Evolutionary conservation across 2,329 filamentous ascomycete species (phyloP).

Genomic region (Ophiostoma triangulosporum): DNA sequence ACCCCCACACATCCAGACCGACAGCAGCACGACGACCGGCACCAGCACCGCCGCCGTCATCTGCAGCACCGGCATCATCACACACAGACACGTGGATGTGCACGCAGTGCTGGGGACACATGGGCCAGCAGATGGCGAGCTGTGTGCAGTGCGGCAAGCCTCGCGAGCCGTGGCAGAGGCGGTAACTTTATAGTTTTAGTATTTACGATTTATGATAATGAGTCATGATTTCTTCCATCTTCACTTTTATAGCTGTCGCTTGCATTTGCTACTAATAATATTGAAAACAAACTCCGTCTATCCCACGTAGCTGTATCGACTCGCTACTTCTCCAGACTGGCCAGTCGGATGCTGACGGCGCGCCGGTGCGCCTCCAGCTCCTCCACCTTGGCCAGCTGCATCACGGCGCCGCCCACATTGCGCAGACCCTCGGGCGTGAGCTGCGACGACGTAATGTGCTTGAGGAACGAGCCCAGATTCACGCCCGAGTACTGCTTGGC

Average conservation of each 20-base stretch:
- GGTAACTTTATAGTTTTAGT: too few species aligned
- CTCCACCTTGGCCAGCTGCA: conserved; percentile 89
- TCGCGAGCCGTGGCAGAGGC: conserved; percentile 26
- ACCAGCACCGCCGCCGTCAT: background rate
- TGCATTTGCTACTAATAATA: too few species aligned
- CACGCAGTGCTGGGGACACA: conserved; percentile 34
- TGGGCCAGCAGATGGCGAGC: conserved; percentile 44
- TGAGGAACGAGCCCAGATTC: conserved; percentile 89
- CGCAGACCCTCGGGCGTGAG: conserved; percentile 72
- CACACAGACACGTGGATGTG: conserved; percentile 31
- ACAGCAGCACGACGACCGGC: background rate
- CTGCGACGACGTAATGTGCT: conserved; percentile 93
- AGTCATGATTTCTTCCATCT: too few species aligned
- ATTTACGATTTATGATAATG: background rate
- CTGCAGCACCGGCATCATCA: background rate
- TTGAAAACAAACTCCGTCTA: background rate
- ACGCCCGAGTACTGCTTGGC: conserved; percentile 98
- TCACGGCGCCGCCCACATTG: conserved; percentile 79
- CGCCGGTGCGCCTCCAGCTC: conserved; percentile 87
- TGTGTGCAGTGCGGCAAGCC: conserved; percentile 41
- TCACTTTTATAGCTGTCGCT: too few species aligned
- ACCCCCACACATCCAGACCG: background rate
- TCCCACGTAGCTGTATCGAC: background rate
- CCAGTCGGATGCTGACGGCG: conserved; percentile 71
- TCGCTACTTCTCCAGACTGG: conserved; percentile 6